Percentiles rank a stretch among this genome's conserved stretches.
Evolutionary conservation across 148 eudicot species (phyloP).

Genomic region (Polygonum maritimum): DNA sequence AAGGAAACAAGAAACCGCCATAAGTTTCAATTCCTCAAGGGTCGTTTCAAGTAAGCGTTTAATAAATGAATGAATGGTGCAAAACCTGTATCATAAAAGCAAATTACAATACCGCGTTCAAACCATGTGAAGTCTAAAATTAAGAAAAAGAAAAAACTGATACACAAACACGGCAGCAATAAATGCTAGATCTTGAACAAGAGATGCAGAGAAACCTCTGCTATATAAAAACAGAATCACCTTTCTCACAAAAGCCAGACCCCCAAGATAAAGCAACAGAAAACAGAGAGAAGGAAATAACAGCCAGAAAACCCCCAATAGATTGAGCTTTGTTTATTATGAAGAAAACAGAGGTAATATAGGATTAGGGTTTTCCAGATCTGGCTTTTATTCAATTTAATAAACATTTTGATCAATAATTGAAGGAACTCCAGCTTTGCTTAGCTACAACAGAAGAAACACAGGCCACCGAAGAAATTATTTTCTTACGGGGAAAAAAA

Average conservation of each 20-base stretch:
- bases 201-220: neutral
- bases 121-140: neutral
- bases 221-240: neutral
- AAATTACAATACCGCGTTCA: neutral
- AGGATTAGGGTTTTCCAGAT: conserved; percentile 5
- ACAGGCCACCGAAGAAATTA: neutral
- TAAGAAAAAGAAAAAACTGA: neutral
- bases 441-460: neutral
- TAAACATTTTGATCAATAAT: neutral
- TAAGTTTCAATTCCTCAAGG: neutral
- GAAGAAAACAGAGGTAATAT: neutral
- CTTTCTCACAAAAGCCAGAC: neutral
- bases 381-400: neutral
- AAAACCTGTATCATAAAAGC: conserved; percentile 1
- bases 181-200: conserved; percentile 4
- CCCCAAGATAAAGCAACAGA: neutral
- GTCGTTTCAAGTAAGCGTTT: neutral
- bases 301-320: neutral
- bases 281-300: neutral
- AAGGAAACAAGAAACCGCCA: neutral
- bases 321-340: neutral
- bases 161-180: conserved; percentile 1
- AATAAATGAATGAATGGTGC: neutral
- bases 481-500: neutral
- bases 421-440: conserved; percentile 8